Evolutionary conservation across 225 moss, liverwort and hornwort genomes (phyloP), one percentile per base, ranked within the genome.

Genomic region (Ulota crispa): DNA sequence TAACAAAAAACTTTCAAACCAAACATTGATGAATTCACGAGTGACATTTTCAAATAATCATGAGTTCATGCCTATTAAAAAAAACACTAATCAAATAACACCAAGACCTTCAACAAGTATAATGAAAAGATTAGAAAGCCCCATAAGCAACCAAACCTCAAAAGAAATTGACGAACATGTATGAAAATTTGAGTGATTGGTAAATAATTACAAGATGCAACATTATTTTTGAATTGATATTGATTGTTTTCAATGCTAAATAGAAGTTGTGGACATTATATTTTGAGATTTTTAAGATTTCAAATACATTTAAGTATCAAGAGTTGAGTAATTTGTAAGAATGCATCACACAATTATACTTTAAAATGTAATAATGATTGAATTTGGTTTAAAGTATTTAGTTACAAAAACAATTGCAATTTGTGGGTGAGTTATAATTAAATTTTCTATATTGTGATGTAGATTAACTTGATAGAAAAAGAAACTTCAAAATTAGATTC

Each of bases 31-130:
- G 9, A 80, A 78, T 47, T 78, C 68, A 41, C 11, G 0, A 56
- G 68, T 77, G 0, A 71, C 36, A 55, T 64, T 84, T 84, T 81
- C 37, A 73, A 78, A 37, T 3, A 47, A 73, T 37, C 1, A 59
- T 0, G 32, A 77, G 5, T 34, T 45, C 0, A 14, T 5, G 6
- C 23, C 20, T 26, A 54, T n/a, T 1, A 80, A 8, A 28, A 78
- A 24, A 6, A 56, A 21, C 1, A 2, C 10, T 7, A 5, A 14
- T 34, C 63, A 73, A 70, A 12, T n/a, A 37, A 61, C 31, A 47
- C 10, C 54, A 12, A 34, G 27, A 9, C 54, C 32, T 37, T 36
- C 47, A 73, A 77, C 9, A 64, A 81, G 73, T 69, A 69, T 81
- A 64, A 57, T 73, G 4, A 78, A 63, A 52, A 84, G 64, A 15